These are phyloP conservation scores for Aspergillus felis DNA, from an alignment of 2,329 filamentous ascomycete species.

Conservation along the genomic window DNA sequence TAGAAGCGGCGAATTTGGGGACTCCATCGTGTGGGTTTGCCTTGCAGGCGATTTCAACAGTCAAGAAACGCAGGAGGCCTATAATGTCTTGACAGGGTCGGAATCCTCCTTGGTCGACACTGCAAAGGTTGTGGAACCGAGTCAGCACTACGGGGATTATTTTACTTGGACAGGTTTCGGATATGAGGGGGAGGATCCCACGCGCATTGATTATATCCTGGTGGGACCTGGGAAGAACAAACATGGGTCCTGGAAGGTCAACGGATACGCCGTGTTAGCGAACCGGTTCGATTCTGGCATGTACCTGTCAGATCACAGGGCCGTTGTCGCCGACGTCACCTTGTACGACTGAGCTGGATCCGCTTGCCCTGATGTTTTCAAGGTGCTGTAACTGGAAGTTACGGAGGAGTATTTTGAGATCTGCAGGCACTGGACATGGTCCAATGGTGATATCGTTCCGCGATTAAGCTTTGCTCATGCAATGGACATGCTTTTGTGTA, in stretches of 20 bases:
- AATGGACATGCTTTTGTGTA: neutral
- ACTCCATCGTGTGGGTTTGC: slow-evolving; percentile 42
- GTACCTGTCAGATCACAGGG: slow-evolving; percentile 54
- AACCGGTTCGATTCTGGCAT: slow-evolving; percentile 55
- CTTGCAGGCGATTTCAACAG: slow-evolving; percentile 57
- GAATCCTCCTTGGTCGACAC: slow-evolving; percentile 37
- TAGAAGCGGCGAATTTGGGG: slow-evolving; percentile 17
- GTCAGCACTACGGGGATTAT: slow-evolving; percentile 47
- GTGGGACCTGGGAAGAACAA: slow-evolving; percentile 29
- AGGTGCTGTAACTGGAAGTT: neutral
- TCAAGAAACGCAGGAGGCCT: slow-evolving; percentile 49
- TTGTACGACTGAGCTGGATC: slow-evolving; percentile 11
- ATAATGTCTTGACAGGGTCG: slow-evolving; percentile 43
- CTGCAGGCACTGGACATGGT: neutral
- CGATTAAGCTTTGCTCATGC: neutral
- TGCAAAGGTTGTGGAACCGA: slow-evolving; percentile 31
- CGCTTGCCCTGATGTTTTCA: neutral
- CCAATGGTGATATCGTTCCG: neutral
- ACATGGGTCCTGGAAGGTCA: slow-evolving; percentile 36
- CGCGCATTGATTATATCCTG: slow-evolving; percentile 53
- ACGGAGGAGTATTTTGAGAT: neutral
- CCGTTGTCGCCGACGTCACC: slow-evolving; percentile 51
- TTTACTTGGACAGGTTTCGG: slow-evolving; percentile 55
- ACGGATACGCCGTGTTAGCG: slow-evolving; percentile 49
- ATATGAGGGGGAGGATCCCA: slow-evolving; percentile 33